These are phyloP conservation scores for Akanthomyces muscarius DNA, from an alignment of 2,329 filamentous ascomycete genomes.

Conservation along the genomic window DNA sequence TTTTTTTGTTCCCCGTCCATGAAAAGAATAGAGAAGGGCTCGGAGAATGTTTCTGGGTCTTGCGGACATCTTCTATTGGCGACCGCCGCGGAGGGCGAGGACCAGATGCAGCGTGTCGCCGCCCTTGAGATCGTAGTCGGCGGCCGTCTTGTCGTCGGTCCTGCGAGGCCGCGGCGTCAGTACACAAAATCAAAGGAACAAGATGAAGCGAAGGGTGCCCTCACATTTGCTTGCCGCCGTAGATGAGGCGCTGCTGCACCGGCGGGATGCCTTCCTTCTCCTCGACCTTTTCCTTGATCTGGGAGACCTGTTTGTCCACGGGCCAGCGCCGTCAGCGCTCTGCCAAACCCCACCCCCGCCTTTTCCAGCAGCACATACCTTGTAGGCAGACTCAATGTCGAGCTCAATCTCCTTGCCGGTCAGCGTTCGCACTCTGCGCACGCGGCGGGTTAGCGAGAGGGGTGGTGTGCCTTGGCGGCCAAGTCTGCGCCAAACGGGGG, in stretches of 20 bases:
- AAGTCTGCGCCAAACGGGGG: neutral
- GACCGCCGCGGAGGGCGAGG: constrained; percentile 82
- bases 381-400: constrained; percentile 91
- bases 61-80: constrained; percentile 19
- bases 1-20: neutral
- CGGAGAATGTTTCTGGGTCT: too few species aligned
- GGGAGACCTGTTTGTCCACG: constrained; percentile 60
- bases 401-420: constrained; percentile 99
- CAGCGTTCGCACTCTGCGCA: constrained; percentile 81
- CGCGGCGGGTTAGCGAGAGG: neutral
- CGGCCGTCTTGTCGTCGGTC: constrained; percentile 90
- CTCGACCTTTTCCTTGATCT: constrained; percentile 98
- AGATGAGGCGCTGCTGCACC: constrained; percentile 93
- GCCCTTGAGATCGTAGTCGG: constrained; percentile 85
- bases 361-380: constrained; percentile 50
- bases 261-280: constrained; percentile 99
- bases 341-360: too few species aligned
- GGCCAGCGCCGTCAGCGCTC: neutral
- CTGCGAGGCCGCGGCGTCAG: constrained; percentile 41
- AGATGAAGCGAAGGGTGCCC: neutral
- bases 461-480: neutral
- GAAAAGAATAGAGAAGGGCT: neutral
- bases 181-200: neutral
- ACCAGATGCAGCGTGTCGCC: constrained; percentile 94
- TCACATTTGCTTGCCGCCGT: constrained; percentile 96